These are phyloP conservation scores for Cadophora malorum DNA, from an alignment of 2,329 filamentous ascomycete species.

Conservation along the genomic window DNA sequence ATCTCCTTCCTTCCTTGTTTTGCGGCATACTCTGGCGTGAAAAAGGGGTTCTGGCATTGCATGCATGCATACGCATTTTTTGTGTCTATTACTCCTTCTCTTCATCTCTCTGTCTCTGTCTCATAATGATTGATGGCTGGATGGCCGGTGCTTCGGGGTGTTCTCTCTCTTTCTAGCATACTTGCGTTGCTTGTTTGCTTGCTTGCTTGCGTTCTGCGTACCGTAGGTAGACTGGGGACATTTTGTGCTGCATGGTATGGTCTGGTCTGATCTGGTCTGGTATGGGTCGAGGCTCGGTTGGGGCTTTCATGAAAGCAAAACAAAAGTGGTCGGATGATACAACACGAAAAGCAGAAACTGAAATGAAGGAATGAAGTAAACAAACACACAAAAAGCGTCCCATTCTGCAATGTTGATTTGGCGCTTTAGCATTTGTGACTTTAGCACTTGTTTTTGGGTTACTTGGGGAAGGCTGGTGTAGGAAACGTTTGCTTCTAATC, in stretches of 20 bases:
- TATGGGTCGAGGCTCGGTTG: slow-evolving; percentile 16
- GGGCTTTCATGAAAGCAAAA: background rate
- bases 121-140: slow-evolving; percentile 22
- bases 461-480: background rate
- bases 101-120: slow-evolving; percentile 11
- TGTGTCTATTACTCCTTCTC: slow-evolving; percentile 1
- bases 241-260: slow-evolving; percentile 23
- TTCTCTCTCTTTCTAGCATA: slow-evolving; percentile 19
- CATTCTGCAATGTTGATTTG: background rate
- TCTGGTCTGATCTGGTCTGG: slow-evolving; percentile 18
- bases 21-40: slow-evolving; percentile 38
- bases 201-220: slow-evolving; percentile 8
- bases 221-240: slow-evolving; percentile 26
- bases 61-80: slow-evolving; percentile 26
- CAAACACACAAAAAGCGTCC: background rate
- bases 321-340: slow-evolving; percentile 11
- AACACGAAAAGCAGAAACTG: slow-evolving; percentile 6
- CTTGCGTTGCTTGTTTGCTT: slow-evolving; percentile 9
- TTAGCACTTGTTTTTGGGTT: background rate
- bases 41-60: slow-evolving; percentile 35
- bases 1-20: slow-evolving; percentile 38
- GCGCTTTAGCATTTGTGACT: background rate
- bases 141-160: slow-evolving; percentile 23
- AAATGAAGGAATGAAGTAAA: slow-evolving; percentile 6
- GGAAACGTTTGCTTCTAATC: background rate